These are phyloP conservation scores for Leptographium galeiforme DNA, from an alignment of 2,329 filamentous ascomycete genomes.

Conservation along the genomic window DNA sequence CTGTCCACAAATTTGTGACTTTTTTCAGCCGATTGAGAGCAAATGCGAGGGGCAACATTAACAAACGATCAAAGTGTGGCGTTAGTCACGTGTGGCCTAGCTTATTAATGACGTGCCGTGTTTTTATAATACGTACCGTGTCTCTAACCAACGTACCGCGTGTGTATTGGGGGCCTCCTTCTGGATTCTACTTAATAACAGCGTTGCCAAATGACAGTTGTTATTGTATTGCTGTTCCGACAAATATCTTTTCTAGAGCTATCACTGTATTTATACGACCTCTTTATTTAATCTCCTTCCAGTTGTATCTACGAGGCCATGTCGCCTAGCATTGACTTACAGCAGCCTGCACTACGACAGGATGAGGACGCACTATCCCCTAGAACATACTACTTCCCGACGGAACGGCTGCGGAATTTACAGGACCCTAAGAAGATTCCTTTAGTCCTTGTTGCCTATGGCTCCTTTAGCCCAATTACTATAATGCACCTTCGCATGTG, in stretches of 20 bases:
- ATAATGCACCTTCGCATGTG: slow-evolving; percentile 22
- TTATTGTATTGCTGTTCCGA: neutral
- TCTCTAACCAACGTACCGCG: too few species aligned
- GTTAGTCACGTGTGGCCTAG: too few species aligned
- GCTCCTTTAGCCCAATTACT: slow-evolving; percentile 20
- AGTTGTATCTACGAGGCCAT: neutral
- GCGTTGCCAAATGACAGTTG: neutral
- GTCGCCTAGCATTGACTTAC: neutral
- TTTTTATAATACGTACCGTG: too few species aligned
- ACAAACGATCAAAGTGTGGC: too few species aligned
- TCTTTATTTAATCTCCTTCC: neutral
- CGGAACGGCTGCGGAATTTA: slow-evolving; percentile 7
- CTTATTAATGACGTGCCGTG: too few species aligned
- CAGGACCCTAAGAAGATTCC: slow-evolving; percentile 15
- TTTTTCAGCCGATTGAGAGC: too few species aligned
- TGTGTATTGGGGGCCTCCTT: neutral
- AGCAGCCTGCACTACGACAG: neutral
- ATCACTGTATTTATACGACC: neutral
- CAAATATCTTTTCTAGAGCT: neutral
- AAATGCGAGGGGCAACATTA: too few species aligned
- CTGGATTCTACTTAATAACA: too few species aligned
- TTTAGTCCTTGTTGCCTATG: slow-evolving; percentile 22
- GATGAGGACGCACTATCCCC: neutral
- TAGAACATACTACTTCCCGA: slow-evolving; percentile 9
- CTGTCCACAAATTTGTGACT: too few species aligned